Evolutionary conservation across 306 rosid species (phyloP).

Genomic region (Arachis hypogaea): DNA sequence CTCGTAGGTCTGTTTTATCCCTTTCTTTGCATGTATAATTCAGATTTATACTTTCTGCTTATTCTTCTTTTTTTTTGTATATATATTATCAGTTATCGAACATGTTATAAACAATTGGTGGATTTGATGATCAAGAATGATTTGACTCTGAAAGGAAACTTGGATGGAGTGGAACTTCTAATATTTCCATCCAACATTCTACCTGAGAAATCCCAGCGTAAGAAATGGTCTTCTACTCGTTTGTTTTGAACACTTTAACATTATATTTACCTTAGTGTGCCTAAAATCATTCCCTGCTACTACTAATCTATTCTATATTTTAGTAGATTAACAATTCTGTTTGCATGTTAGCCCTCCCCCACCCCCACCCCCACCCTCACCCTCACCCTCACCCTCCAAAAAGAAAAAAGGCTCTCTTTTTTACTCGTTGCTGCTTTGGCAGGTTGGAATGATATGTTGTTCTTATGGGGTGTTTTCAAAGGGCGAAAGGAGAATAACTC

Average conservation of each 20-base stretch:
- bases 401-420: too few relatives aligned
- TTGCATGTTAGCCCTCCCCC: neutral
- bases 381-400: too few relatives aligned
- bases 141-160: slow-evolving; percentile 49
- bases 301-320: neutral
- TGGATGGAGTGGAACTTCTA: slow-evolving; percentile 45
- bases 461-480: slow-evolving; percentile 41
- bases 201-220: slow-evolving; percentile 38
- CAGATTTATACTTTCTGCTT: slow-evolving; percentile 2
- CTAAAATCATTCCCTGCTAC: neutral
- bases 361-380: too few relatives aligned
- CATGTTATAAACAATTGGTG: slow-evolving; percentile 37
- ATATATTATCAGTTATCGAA: slow-evolving; percentile 32
- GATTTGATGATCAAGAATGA: slow-evolving; percentile 41
- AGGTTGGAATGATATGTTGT: slow-evolving; percentile 33
- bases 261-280: neutral
- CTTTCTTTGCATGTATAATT: slow-evolving; percentile 8
- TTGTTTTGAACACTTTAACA: neutral
- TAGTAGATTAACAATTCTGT: neutral
- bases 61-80: neutral
- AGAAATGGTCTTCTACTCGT: slow-evolving; percentile 22
- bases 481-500: slow-evolving; percentile 14
- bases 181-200: slow-evolving; percentile 48
- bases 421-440: slow-evolving; percentile 2
- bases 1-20: slow-evolving; percentile 41